phyloP scores from a whole-genome alignment of 306 rosid genomes.

The Sophora flavescens region DNA sequence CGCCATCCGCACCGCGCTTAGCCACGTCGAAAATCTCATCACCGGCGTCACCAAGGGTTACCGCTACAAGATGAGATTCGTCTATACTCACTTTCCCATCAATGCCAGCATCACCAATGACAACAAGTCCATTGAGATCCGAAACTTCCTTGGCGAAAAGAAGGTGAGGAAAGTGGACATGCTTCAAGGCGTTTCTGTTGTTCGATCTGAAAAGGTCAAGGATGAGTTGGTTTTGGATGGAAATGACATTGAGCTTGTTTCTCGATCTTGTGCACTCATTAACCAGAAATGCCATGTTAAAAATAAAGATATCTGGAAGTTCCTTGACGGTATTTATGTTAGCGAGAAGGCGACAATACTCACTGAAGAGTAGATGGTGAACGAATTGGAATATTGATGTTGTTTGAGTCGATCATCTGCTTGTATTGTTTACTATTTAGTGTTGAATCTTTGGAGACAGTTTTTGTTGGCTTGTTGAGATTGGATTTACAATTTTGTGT shows the following conservation, averaged over 20 bases:
- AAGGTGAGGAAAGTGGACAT: slow-evolving; percentile 91
- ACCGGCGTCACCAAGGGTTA: too few relatives aligned
- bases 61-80: too few relatives aligned
- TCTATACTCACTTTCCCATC: too few relatives aligned
- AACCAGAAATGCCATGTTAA: slow-evolving; percentile 93
- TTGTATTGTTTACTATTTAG: slow-evolving; percentile 9
- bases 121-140: too few relatives aligned
- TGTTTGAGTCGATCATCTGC: slow-evolving; percentile 8
- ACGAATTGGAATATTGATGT: slow-evolving; percentile 21
- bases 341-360: slow-evolving; percentile 70
- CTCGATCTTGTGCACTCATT: slow-evolving; percentile 81
- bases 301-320: slow-evolving; percentile 86
- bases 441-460: background rate
- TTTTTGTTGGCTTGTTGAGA: slow-evolving; percentile 28
- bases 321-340: slow-evolving; percentile 85
- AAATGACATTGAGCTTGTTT: slow-evolving; percentile 87
- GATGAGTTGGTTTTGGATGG: slow-evolving; percentile 87
- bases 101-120: too few relatives aligned
- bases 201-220: slow-evolving; percentile 85
- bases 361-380: slow-evolving; percentile 57
- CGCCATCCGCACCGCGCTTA: too few relatives aligned
- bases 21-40: too few relatives aligned
- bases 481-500: slow-evolving; percentile 43
- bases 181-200: slow-evolving; percentile 74
- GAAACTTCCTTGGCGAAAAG: too few relatives aligned